These are phyloP conservation scores for Balamuthia mandrillaris DNA, from an alignment of 208 protist genomes.

Conservation along the genomic window DNA sequence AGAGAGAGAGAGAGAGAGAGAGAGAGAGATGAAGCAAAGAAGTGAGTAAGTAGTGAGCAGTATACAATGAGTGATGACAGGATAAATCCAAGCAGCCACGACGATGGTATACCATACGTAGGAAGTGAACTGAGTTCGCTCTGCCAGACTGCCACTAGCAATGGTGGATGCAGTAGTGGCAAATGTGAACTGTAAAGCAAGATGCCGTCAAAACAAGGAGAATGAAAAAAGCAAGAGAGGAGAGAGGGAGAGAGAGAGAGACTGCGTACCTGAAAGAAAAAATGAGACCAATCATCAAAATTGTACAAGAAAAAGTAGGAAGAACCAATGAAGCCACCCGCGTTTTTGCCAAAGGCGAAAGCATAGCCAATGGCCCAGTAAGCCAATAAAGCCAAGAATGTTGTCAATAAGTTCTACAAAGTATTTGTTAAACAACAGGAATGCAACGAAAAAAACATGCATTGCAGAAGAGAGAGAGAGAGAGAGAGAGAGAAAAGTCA, in stretches of 20 bases:
- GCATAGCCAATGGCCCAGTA: constrained; percentile 13
- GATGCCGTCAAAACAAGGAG: background rate
- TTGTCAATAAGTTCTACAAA: constrained; percentile 1
- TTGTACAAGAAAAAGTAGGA: background rate
- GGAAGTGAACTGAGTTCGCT: constrained; percentile 27
- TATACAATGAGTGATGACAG: constrained; percentile 18
- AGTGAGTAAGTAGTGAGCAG: background rate
- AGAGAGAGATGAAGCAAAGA: too few species aligned
- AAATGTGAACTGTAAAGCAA: background rate
- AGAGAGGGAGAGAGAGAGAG: background rate
- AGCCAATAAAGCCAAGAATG: background rate
- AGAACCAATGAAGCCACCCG: constrained; percentile 5
- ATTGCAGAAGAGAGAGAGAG: background rate
- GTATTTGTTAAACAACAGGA: too few species aligned
- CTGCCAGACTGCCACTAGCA: constrained; percentile 5
- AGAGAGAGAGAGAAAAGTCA: background rate
- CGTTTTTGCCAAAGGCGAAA: constrained; percentile 22
- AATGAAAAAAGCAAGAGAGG: too few species aligned
- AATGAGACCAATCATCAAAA: background rate
- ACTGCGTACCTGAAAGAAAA: background rate
- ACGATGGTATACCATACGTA: background rate
- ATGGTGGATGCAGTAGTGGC: constrained; percentile 1
- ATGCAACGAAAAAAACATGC: background rate
- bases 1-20: background rate
- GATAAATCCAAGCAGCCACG: constrained; percentile 14